phyloP scores from a whole-genome alignment of 495 filamentous ascomycete genomes.

The Talaromyces thailandensis region DNA sequence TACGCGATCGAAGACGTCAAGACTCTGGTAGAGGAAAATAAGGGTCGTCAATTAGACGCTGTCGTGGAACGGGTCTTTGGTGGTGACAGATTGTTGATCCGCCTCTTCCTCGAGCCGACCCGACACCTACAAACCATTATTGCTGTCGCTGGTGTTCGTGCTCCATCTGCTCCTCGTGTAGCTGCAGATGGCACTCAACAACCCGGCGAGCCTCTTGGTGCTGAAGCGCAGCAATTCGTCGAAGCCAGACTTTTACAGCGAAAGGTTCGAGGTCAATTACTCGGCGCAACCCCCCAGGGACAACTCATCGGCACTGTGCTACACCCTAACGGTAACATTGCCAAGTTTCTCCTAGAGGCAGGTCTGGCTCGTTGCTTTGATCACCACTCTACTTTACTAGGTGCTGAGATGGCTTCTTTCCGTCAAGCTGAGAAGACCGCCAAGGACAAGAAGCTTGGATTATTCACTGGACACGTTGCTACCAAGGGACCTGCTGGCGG shows the following conservation, averaged over 20 bases:
- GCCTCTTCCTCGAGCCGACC: conserved; percentile 64
- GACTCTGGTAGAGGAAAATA: conserved; percentile 63
- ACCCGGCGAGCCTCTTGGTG: conserved; percentile 77
- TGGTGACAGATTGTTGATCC: conserved; percentile 82
- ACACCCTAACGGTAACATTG: conserved; percentile 87
- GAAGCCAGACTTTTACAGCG: conserved; percentile 80
- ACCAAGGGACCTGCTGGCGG: conserved; percentile 42
- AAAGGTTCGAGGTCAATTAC: conserved; percentile 66
- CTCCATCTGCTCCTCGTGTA: conserved; percentile 75
- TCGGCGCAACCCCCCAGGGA: conserved; percentile 79
- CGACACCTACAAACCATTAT: conserved; percentile 79
- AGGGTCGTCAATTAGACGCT: conserved; percentile 67
- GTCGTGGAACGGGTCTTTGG: conserved; percentile 83
- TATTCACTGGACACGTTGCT: conserved; percentile 71
- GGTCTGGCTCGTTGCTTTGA: conserved; percentile 89
- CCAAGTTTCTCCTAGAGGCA: conserved; percentile 74
- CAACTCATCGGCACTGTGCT: conserved; percentile 73
- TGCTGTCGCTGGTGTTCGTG: conserved; percentile 80
- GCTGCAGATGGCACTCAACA: conserved; percentile 72
- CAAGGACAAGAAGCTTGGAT: conserved; percentile 58
- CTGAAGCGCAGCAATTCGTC: conserved; percentile 77
- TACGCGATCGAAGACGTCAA: conserved; percentile 71
- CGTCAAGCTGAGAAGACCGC: conserved; percentile 83
- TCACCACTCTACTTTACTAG: conserved; percentile 84
- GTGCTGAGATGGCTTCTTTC: conserved; percentile 72